phyloP scores from a whole-genome alignment of 1,284 basidiomycete genomes.

The Cryptococcus sp. region DNA sequence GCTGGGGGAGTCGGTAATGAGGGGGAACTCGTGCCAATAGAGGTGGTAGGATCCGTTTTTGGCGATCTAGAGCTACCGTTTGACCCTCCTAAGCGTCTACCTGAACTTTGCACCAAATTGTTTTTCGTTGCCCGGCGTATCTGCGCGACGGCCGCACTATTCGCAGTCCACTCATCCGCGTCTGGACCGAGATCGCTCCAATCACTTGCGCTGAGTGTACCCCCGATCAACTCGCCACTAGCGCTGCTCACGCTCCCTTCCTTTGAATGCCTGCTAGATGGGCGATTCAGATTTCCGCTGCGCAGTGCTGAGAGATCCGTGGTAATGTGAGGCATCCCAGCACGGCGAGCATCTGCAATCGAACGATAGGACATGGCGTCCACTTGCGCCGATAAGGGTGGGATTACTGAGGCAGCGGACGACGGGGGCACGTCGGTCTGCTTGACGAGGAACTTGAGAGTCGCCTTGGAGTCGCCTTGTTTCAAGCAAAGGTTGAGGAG shows the following conservation, averaged over 20 bases:
- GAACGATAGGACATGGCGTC: conserved; percentile 17
- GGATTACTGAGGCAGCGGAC: conserved; percentile 43
- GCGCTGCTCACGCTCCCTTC: conserved; percentile 45
- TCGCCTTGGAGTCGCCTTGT: conserved; percentile 70
- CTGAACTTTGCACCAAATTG: not conserved
- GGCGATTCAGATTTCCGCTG: conserved; percentile 11
- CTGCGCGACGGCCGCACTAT: conserved; percentile 8
- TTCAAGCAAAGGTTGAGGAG: conserved; percentile 71
- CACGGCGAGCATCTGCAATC: conserved; percentile 12
- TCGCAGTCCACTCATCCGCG: conserved; percentile 17
- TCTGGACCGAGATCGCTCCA: conserved; percentile 33
- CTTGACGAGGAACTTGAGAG: conserved; percentile 73
- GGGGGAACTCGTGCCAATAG: conserved; percentile 21
- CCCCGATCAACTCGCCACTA: conserved; percentile 34
- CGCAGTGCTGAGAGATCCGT: conserved; percentile 22
- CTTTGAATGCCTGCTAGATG: conserved; percentile 41
- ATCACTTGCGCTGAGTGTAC: conserved; percentile 24
- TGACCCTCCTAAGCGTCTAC: conserved; percentile 17
- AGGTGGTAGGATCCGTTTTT: conserved; percentile 21
- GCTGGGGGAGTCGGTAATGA: conserved; percentile 21
- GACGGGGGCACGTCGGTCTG: conserved; percentile 43
- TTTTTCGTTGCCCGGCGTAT: conserved; percentile 7
- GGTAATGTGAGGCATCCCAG: conserved; percentile 32
- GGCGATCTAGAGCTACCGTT: conserved; percentile 28
- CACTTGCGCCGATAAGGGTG: conserved; percentile 17